phyloP scores from a whole-genome alignment of 2,329 filamentous ascomycete species.

The Ophiocordyceps polyrhachis-furcata region DNA sequence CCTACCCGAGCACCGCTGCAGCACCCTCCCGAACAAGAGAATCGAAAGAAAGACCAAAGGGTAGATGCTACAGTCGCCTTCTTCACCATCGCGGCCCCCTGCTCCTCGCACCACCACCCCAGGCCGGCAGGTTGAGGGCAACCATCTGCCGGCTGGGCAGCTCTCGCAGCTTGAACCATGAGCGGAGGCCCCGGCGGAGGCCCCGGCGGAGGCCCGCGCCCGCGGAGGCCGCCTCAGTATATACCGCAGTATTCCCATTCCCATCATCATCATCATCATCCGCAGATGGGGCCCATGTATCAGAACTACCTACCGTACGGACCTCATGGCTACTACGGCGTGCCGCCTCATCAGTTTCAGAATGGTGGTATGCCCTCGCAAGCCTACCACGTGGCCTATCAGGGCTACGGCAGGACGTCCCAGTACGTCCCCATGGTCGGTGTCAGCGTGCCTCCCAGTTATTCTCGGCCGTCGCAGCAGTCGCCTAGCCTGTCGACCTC shows the following conservation, averaged over 20 bases:
- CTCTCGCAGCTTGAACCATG: constrained; percentile 23
- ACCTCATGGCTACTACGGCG: constrained; percentile 27
- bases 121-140: constrained; percentile 61
- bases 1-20: no score
- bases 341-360: constrained; percentile 43
- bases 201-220: constrained; percentile 18
- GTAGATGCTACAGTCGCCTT: constrained; percentile 15
- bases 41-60: neutral
- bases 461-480: constrained; percentile 26
- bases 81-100: constrained; percentile 13
- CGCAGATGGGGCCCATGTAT: constrained; percentile 29
- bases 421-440: constrained; percentile 35
- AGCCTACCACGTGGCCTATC: constrained; percentile 27
- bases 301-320: constrained; percentile 31
- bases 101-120: constrained; percentile 24
- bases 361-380: constrained; percentile 25
- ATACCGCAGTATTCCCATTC: constrained; percentile 18
- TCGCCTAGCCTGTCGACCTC: constrained; percentile 37
- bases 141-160: constrained; percentile 62
- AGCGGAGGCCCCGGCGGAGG: constrained; percentile 11
- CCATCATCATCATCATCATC: constrained; percentile 20
- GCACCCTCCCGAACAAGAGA: no score
- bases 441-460: constrained; percentile 24
- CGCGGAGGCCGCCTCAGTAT: constrained; percentile 18
- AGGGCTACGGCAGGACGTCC: constrained; percentile 28